phyloP scores from a whole-genome alignment of 2,329 filamentous ascomycete species.

The Claviceps digitariae region DNA sequence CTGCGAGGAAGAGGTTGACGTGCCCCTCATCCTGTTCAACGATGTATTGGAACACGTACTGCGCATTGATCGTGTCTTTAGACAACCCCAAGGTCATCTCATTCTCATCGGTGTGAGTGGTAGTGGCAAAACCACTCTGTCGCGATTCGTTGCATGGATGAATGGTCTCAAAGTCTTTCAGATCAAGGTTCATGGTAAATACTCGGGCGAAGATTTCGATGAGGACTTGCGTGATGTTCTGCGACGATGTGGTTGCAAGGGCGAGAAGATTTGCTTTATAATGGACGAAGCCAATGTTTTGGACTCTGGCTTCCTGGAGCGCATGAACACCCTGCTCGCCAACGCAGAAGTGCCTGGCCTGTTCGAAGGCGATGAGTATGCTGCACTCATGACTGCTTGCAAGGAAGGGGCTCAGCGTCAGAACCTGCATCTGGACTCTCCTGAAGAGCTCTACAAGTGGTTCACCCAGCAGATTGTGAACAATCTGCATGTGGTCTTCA shows the following conservation, averaged over 20 bases:
- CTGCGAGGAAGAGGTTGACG: conserved; percentile 98
- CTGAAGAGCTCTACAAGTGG: conserved; percentile 99
- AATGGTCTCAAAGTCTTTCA: conserved; percentile 98
- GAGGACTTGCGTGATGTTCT: conserved; percentile 92
- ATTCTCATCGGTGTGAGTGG: conserved; percentile 98
- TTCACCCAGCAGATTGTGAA: conserved; percentile 99
- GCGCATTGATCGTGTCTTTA: conserved; percentile 95
- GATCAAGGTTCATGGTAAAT: conserved; percentile 98
- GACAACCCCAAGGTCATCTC: conserved; percentile 93
- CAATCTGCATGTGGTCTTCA: conserved; percentile 98
- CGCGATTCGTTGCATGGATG: conserved; percentile 99
- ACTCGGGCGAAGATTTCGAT: conserved; percentile 96
- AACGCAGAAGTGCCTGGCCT: conserved; percentile 99
- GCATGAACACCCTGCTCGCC: conserved; percentile 97
- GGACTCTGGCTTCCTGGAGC: conserved; percentile 94
- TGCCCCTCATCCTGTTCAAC: conserved; percentile 97
- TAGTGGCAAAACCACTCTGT: conserved; percentile 95
- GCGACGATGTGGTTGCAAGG: conserved; percentile 87
- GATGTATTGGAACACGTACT: conserved; percentile 96
- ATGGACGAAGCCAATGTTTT: conserved; percentile 99
- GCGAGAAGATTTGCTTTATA: conserved; percentile 99
- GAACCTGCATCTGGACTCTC: conserved; percentile 86
- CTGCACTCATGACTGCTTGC: conserved; percentile 97
- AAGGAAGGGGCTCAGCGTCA: conserved; percentile 97
- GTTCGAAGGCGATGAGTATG: conserved; percentile 97